phyloP scores from a whole-genome alignment of 179 eudicot genomes.

The Heliamphora pulchella region DNA sequence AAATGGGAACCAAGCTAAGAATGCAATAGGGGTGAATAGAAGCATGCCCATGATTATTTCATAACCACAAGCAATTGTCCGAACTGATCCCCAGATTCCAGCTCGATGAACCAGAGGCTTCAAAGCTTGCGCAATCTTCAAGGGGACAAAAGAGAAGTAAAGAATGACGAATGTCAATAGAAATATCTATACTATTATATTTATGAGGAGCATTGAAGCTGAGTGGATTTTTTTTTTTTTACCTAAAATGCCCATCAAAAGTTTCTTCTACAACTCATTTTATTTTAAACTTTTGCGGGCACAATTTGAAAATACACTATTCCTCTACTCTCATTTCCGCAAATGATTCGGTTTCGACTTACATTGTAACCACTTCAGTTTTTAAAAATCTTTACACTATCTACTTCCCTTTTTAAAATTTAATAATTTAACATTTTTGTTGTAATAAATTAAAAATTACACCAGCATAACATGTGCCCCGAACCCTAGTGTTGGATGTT shows the following conservation, averaged over 20 bases:
- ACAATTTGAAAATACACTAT: no score
- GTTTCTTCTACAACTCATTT: no score
- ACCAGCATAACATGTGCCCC: no score
- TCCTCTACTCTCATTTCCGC: no score
- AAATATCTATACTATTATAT: neutral
- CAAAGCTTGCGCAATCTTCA: slow-evolving; percentile 49
- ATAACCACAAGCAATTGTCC: slow-evolving; percentile 41
- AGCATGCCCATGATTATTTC: slow-evolving; percentile 47
- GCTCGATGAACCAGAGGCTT: slow-evolving; percentile 26
- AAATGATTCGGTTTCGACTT: no score
- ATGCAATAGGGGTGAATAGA: slow-evolving; percentile 49
- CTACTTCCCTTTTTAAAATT: no score
- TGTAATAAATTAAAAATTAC: no score
- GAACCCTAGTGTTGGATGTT: neutral
- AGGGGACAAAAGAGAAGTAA: neutral
- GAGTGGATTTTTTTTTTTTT: neutral
- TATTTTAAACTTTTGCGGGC: no score
- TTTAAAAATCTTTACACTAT: no score
- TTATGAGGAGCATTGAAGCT: neutral
- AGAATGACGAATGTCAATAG: neutral
- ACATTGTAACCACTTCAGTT: no score
- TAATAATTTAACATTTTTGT: no score
- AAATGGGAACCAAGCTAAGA: slow-evolving; percentile 61
- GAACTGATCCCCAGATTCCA: slow-evolving; percentile 39
- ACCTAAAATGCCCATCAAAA: no score